Conservation (phyloP, 352 stramenopile species). For the Globisporangium recalcitrans region DNA sequence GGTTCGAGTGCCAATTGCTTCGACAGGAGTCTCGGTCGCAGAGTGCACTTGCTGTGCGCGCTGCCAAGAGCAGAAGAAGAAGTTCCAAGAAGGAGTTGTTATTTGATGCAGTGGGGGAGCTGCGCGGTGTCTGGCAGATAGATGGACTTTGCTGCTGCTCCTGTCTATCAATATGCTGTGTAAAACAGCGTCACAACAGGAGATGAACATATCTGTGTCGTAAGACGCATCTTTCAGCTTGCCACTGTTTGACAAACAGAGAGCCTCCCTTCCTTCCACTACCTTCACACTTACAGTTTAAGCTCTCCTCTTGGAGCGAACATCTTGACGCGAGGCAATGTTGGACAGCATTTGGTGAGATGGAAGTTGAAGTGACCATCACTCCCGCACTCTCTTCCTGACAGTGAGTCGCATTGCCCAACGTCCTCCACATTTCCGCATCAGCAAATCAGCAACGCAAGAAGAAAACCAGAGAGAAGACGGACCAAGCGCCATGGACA, state of each 20-base stretch:
- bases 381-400: too few species aligned
- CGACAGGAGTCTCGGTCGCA: not conserved
- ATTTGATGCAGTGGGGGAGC: not conserved
- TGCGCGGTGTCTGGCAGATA: not conserved
- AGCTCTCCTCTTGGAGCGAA: too few species aligned
- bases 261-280: too few species aligned
- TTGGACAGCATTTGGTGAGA: conserved; percentile 25
- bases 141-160: not conserved
- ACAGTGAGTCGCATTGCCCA: too few species aligned
- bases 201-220: not conserved
- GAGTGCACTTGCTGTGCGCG: conserved; percentile 3
- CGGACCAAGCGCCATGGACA: conserved; percentile 12
- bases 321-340: too few species aligned
- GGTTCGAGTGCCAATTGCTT: not conserved
- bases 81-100: not conserved
- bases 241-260: not conserved
- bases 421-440: conserved; percentile 21
- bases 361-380: conserved; percentile 48
- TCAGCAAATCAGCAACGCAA: not conserved
- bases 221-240: not conserved
- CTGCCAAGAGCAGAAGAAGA: conserved; percentile 5
- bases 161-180: not conserved
- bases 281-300: too few species aligned
- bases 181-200: not conserved
- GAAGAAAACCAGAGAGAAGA: not conserved